phyloP scores from a whole-genome alignment of 805 yeast genomes.

The Hermanozyma aechmeae region DNA sequence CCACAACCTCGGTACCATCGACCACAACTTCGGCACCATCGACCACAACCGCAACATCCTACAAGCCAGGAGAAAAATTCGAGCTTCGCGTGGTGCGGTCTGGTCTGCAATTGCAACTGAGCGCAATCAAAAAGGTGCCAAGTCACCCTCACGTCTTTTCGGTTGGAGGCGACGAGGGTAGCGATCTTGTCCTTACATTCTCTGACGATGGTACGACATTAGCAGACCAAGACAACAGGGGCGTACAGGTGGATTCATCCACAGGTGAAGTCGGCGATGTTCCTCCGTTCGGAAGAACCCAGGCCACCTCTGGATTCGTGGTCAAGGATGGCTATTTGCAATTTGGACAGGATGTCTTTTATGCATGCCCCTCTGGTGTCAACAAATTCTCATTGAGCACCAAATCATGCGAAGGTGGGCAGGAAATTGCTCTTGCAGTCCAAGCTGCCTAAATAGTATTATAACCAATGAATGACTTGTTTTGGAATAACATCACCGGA shows the following conservation, averaged over 20 bases:
- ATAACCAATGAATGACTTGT: too few relatives aligned
- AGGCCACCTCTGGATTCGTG: slow-evolving; percentile 31
- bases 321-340: slow-evolving; percentile 24
- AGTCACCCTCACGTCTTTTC: slow-evolving; percentile 24
- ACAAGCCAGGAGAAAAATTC: slow-evolving; percentile 6
- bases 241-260: slow-evolving; percentile 16
- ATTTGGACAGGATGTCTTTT: slow-evolving; percentile 25
- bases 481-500: too few relatives aligned
- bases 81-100: slow-evolving; percentile 14
- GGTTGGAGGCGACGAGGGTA: slow-evolving; percentile 24
- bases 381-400: slow-evolving; percentile 16
- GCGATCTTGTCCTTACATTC: slow-evolving; percentile 15
- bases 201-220: slow-evolving; percentile 15
- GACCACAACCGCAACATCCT: slow-evolving; percentile 2
- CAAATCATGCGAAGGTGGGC: slow-evolving; percentile 20
- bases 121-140: slow-evolving; percentile 17
- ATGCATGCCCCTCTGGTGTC: slow-evolving; percentile 26
- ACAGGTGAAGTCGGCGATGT: slow-evolving; percentile 26
- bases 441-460: too few relatives aligned
- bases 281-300: slow-evolving; percentile 21
- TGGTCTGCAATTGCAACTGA: slow-evolving; percentile 17
- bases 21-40: slow-evolving; percentile 2
- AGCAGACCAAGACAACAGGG: slow-evolving; percentile 21
- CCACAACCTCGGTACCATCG: slow-evolving; percentile 1
- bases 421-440: slow-evolving; percentile 18